phyloP scores from a whole-genome alignment of 306 rosid species.

The Fagus crenata region DNA sequence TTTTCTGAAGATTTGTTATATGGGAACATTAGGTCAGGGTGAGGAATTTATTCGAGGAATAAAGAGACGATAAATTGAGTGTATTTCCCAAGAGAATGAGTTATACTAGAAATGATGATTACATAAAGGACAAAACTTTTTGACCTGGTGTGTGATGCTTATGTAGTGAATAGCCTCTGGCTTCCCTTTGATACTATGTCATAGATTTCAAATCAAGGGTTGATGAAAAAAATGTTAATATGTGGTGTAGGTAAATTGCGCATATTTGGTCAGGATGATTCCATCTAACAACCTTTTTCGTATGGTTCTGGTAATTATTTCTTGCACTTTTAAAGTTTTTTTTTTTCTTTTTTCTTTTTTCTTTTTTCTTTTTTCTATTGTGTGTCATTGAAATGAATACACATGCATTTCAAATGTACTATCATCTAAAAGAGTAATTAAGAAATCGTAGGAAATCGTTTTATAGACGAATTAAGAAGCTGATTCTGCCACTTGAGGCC shows the following conservation, averaged over 20 bases:
- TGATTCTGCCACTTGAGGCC: neutral
- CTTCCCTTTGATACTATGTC: neutral
- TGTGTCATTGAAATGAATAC: too few relatives aligned
- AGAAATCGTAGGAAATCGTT: neutral
- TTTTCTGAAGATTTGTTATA: neutral
- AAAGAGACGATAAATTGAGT: neutral
- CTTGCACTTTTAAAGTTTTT: neutral
- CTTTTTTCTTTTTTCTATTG: too few relatives aligned
- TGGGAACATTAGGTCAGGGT: conserved; percentile 9
- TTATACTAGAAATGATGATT: neutral
- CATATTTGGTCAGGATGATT: neutral
- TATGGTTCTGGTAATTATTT: neutral
- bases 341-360: too few relatives aligned
- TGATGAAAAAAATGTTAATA: neutral
- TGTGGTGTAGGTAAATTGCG: neutral
- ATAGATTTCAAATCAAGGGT: neutral
- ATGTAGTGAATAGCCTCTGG: neutral
- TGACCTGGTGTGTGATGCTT: neutral
- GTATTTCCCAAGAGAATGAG: conserved; percentile 15
- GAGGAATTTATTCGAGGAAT: conserved; percentile 27
- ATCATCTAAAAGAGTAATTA: neutral
- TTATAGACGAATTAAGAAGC: neutral
- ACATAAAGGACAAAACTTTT: neutral
- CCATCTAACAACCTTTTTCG: neutral
- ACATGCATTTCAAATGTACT: neutral